Percentiles rank a stretch among this genome's conserved stretches.
Evolutionary conservation across 768 basidiomycete genomes (phyloP).

Genomic region (Polyporus arcularius): DNA sequence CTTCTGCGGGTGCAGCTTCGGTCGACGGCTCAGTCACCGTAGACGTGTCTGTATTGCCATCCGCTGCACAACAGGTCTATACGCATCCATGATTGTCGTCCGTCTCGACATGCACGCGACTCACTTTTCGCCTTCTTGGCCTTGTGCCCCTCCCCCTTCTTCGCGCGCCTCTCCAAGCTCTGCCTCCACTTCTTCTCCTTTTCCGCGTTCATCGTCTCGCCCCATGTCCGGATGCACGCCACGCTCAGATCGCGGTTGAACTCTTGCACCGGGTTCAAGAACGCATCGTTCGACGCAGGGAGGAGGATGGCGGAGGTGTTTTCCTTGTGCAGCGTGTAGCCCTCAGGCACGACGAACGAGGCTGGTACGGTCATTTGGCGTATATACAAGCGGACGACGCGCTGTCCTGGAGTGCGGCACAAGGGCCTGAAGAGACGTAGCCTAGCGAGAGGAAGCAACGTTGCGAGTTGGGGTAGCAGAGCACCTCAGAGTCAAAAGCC

Average conservation of each 20-base stretch:
- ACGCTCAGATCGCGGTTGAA: conserved; percentile 96
- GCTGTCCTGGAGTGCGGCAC: conserved; percentile 6
- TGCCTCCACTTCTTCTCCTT: conserved; percentile 65
- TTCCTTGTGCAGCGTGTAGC: conserved; percentile 78
- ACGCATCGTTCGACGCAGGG: conserved; percentile 76
- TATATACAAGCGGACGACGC: not conserved
- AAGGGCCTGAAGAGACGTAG: conserved; percentile 7
- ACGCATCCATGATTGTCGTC: not conserved
- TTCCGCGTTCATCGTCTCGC: conserved; percentile 63
- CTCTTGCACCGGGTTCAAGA: conserved; percentile 96
- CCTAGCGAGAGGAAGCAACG: conserved; percentile 10
- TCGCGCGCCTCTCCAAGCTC: conserved; percentile 49
- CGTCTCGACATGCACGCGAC: conserved; percentile 16
- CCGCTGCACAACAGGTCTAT: conserved; percentile 9
- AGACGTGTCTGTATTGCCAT: not conserved
- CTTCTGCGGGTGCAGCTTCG: not conserved
- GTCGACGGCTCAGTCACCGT: not conserved
- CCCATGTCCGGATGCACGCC: conserved; percentile 89
- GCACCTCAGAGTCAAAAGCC: conserved; percentile 1
- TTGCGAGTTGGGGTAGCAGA: conserved; percentile 2
- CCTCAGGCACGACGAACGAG: conserved; percentile 57
- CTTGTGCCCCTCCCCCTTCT: conserved; percentile 35
- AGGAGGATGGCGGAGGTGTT: conserved; percentile 82
- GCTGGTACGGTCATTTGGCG: conserved; percentile 18
- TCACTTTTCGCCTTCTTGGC: conserved; percentile 51